These are phyloP conservation scores for Lasiosphaeriaceae sp. DNA, from an alignment of 495 filamentous ascomycete genomes.

Conservation along the genomic window DNA sequence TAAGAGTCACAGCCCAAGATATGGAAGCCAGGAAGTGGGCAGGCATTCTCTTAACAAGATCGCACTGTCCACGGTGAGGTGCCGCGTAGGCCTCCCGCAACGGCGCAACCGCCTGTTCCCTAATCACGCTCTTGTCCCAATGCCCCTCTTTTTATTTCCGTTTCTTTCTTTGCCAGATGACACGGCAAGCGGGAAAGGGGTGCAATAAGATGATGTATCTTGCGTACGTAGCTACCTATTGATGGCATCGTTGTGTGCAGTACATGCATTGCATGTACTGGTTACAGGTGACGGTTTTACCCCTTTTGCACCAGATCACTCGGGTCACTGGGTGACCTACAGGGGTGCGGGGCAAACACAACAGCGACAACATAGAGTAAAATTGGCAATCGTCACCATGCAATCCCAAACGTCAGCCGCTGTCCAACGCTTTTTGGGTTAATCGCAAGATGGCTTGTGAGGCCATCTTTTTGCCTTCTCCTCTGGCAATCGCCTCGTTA, in stretches of 20 bases:
- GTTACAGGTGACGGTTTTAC: too few relatives aligned
- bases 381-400: slow-evolving; percentile 9
- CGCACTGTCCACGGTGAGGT: slow-evolving; percentile 8
- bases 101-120: background rate
- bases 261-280: too few relatives aligned
- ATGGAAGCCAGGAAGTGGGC: background rate
- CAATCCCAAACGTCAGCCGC: slow-evolving; percentile 2
- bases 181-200: background rate
- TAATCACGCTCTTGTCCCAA: background rate
- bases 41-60: slow-evolving; percentile 19
- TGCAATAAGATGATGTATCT: background rate
- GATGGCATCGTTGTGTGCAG: too few relatives aligned
- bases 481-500: slow-evolving; percentile 42
- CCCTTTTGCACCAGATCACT: background rate
- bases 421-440: slow-evolving; percentile 13
- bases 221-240: too few relatives aligned
- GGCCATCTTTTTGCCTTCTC: slow-evolving; percentile 38
- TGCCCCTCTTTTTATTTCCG: background rate
- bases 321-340: slow-evolving; percentile 6
- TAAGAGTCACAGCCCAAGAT: background rate
- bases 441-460: slow-evolving; percentile 29
- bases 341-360: slow-evolving; percentile 7
- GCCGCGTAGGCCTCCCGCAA: background rate
- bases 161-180: background rate
- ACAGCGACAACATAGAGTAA: too few relatives aligned